Conservation (phyloP, 192 early-diverging fungal species). For the Backusella parvicylindrica region DNA sequence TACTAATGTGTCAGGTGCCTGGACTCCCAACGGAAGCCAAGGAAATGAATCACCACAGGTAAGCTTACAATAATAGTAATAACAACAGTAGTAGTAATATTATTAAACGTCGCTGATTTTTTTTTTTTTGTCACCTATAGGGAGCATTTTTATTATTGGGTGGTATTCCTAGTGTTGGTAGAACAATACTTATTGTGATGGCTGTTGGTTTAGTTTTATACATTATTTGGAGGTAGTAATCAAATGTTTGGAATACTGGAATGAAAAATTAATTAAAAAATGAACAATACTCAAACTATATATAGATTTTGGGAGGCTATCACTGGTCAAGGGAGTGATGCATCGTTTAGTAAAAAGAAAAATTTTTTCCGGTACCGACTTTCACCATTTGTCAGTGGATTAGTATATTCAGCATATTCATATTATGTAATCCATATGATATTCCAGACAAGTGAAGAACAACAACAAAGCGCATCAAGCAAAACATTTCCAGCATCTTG, state of each 20-base stretch:
- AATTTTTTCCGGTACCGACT: constrained; percentile 48
- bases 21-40: constrained; percentile 27
- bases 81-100: background rate
- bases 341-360: constrained; percentile 31
- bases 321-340: constrained; percentile 44
- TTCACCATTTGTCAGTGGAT: constrained; percentile 41
- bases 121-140: constrained; percentile 3
- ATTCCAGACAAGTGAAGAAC: constrained; percentile 22
- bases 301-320: constrained; percentile 43
- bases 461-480: constrained; percentile 27
- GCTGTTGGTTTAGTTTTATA: constrained; percentile 40
- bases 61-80: background rate
- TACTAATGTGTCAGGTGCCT: constrained; percentile 31
- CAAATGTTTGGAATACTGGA: too few species aligned
- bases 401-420: constrained; percentile 44
- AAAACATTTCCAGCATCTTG: constrained; percentile 35
- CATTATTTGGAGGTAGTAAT: constrained; percentile 37
- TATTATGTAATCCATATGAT: constrained; percentile 41
- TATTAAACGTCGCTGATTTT: background rate
- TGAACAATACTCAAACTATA: background rate
- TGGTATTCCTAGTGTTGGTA: constrained; percentile 28
- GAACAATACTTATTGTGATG: constrained; percentile 35
- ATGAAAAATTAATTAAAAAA: too few species aligned
- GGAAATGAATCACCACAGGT: constrained; percentile 36
- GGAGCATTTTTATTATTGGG: constrained; percentile 47